Base-by-base conservation (phyloP, 2,329 filamentous ascomycete species). In the Microsporum ferrugineum region DNA sequence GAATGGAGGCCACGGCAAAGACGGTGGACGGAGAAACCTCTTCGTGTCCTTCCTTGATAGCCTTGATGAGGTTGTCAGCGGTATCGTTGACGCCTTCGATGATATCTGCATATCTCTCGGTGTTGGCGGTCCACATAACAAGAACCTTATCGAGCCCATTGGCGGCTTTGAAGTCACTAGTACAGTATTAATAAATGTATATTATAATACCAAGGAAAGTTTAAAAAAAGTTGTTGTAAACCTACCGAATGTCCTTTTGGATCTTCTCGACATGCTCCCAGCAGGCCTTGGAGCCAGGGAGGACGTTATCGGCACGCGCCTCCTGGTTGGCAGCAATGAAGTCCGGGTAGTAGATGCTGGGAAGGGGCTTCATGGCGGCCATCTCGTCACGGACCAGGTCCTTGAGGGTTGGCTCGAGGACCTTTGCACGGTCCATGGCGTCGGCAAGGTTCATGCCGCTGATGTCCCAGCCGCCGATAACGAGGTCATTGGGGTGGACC, bases 291-390 rank as follows among this genome's bases (percentile, higher is more conserved):
- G 80, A 83, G 59, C 94, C 94, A 65, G 88, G 79, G 57, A 97
- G 76, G 65, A 95, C 71, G 71, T 99, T 97, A 78, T 99, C 91
- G 66, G 92, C 94, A 71, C 94, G 88, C 71, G 91, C 91, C 76
- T 94, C 91, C 79, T 99, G 94, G 80, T 99, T 99, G 73, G 94
- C 89, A 67, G 94, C 94, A 72, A 99, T 99, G 81, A 99, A 99
- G 77, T 97, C 94, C 1, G 94, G 94, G 76, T 99, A 99, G 84
- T 99, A 99, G 78, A 97, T 88, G 76, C 88, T 92, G 29, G 91
- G 92, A 65, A 97, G 84, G 34, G 94, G 94, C 68, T 87, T 86
- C 85, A 97, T 88, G 68, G 81, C 80, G 64, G 85, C 79, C 91
- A 97, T 92, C 79, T 97, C 89, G 82, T 97, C 96, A 77, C 85